A percentile compares a stretch with the other conserved stretches of the same genome.
phyloP scores from a whole-genome alignment of 306 rosid genomes.

The Vicia sativa region DNA sequence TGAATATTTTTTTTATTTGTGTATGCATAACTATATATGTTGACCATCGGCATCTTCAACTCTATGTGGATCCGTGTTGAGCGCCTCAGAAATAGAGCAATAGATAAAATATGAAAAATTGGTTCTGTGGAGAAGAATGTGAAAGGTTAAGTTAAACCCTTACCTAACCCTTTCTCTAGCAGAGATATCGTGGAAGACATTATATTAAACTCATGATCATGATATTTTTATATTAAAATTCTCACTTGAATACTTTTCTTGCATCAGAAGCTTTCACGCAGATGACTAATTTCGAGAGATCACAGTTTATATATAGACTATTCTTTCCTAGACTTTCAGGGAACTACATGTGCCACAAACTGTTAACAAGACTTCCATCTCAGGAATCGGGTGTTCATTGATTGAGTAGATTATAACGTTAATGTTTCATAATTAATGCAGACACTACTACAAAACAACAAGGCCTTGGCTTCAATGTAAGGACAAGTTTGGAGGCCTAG shows the following conservation, averaged over 20 bases:
- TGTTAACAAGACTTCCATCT: conserved; percentile 45
- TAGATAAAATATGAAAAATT: conserved; percentile 36
- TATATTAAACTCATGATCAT: conserved; percentile 65
- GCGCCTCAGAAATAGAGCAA: conserved; percentile 51
- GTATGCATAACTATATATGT: not conserved
- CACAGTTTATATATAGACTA: conserved; percentile 61
- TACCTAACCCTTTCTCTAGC: conserved; percentile 55
- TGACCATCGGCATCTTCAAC: conserved; percentile 19
- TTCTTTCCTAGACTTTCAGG: conserved; percentile 77
- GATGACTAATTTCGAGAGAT: conserved; percentile 65
- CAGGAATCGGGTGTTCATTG: conserved; percentile 27
- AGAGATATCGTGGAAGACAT: conserved; percentile 74
- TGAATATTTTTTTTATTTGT: conserved; percentile 11
- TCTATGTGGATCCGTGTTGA: conserved; percentile 64
- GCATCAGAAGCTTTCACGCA: conserved; percentile 66
- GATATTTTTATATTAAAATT: conserved; percentile 34
- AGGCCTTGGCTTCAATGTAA: conserved; percentile 29
- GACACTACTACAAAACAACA: conserved; percentile 33
- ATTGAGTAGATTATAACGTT: conserved; percentile 7
- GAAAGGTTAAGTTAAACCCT: conserved; percentile 62
- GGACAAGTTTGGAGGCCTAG: conserved; percentile 11
- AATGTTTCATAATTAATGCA: conserved; percentile 40
- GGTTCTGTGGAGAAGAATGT: conserved; percentile 73
- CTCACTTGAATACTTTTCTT: conserved; percentile 24
- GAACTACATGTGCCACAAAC: conserved; percentile 80